Evolutionary conservation across 1,284 basidiomycete species (phyloP), one percentile per base, ranked within the genome.

Genomic region (Rhodofomes roseus): DNA sequence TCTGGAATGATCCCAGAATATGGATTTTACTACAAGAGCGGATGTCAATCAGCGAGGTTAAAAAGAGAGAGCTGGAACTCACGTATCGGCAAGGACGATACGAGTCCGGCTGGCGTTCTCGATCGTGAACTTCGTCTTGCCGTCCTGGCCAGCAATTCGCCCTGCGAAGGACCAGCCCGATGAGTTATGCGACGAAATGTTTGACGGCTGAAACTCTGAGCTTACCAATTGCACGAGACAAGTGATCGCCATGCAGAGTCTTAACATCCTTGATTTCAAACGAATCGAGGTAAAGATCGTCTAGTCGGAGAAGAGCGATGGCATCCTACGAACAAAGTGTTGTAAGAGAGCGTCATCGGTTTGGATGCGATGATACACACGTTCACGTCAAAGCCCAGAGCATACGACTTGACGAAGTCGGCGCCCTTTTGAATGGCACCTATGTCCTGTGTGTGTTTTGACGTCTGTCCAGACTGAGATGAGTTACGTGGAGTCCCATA

Each of bases 191-290:
- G 23, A 29, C 18, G 34, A 29, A 18, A 11, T 5, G 31, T 4
- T 5, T 31, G 31, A 29, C 11, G 48, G 14, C 14, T 50, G 44
- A 36, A 29, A 40, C 11, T n/a, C 27, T 8, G 50, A 11, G 9
- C 80, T 46, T 65, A 89, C 95, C 96, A 61, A 99, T 98, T 12
- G 96, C 96, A 65, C 96, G 89, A 18, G 93, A 92, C 12, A 99
- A 80, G 73, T 99, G 97, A 71, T 99, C 97, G 1, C 96, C 96
- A 64, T 98, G 95, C 3, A 99, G 81, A 0, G 95, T 97, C 78
- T 99, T 99, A 60, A 99, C 95, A 68, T 99, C 96, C 75, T 98
- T 99, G 76, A 99, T 96, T 77, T 99, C 95, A 68, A 98, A 98
- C 0, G 95, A 96, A 72, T 98, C 96, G 46, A 99, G 89, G 75